Evolutionary conservation across 2,329 filamentous ascomycete genomes (phyloP), one percentile per base, ranked within the genome.

Genomic region (Penicillium psychrosexuale): DNA sequence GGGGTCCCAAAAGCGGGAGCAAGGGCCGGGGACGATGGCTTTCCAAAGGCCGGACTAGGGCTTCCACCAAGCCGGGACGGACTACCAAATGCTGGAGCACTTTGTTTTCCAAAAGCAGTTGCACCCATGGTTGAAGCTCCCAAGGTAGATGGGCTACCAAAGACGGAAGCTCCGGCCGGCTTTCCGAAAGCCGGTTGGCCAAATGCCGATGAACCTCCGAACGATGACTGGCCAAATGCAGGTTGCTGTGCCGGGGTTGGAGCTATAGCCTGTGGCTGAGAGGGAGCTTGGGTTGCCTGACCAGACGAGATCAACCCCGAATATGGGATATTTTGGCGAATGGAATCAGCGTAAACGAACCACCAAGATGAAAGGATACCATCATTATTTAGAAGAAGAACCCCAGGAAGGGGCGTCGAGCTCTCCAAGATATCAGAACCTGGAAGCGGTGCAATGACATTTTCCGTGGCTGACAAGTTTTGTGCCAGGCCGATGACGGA

Each of bases 311-410:
- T 76, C 60, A 97, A 78, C 5, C 88, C 89, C 38, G 87, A 82
- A 70, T 91, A 97, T 0, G 84, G 83, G 7, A 84, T 84, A 3
- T 86, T 86, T 63, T 87, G 79, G 56, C 87, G 84, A 58, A 99
- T 86, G 2, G 93, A 91, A 39, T 95, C 91, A 34, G 88, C 84
- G 74, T 97, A 97, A 19, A 97, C 83, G 40, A 97, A 76, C 90
- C 93, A 97, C 91, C 93, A 99, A 12, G 86, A 82, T 43, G 84
- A 85, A 15, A 99, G 78, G 9, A 96, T 77, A 60, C 94, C 94
- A 66, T 97, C 90, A 61, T 96, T 87, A 57, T 95, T 97, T 15
- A 99, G 78, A 30, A 91, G 82, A 80, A 94, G 87, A 39, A 96
- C 79, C 11, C 87, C 90, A 6, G 94, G 94, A 8, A 97, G 75